phyloP scores from a whole-genome alignment of 495 filamentous ascomycete genomes.

The Penicillium malachiteum region DNA sequence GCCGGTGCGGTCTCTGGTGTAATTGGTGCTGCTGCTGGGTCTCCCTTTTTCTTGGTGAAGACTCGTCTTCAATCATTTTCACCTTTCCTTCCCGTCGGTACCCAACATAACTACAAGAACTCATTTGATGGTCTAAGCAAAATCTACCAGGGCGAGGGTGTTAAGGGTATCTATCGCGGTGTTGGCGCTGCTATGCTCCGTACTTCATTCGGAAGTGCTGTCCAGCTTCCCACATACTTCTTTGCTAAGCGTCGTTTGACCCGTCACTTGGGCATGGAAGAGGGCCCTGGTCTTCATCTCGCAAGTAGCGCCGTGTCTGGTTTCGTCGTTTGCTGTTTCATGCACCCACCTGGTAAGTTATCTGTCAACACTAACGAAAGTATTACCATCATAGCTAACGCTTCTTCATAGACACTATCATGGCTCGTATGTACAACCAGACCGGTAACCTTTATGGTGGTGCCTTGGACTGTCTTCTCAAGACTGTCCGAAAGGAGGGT shows the following conservation, averaged over 20 bases:
- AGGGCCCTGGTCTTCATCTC: conserved; percentile 86
- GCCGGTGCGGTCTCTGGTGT: conserved; percentile 85
- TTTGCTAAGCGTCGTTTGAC: conserved; percentile 88
- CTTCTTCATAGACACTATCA: conserved; percentile 78
- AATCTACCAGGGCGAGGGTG: conserved; percentile 75
- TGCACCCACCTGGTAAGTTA: conserved; percentile 87
- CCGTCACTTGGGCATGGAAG: conserved; percentile 80
- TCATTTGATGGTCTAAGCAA: conserved; percentile 76
- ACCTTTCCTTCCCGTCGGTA: conserved; percentile 91
- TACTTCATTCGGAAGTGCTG: conserved; percentile 91
- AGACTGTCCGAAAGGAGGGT: conserved; percentile 90
- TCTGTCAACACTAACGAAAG: neutral
- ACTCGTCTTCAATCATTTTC: conserved; percentile 93
- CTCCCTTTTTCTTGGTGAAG: conserved; percentile 98
- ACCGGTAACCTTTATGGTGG: conserved; percentile 92
- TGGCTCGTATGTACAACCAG: conserved; percentile 99
- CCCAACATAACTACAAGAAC: conserved; percentile 89
- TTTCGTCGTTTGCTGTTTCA: conserved; percentile 94
- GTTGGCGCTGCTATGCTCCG: conserved; percentile 94
- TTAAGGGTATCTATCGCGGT: conserved; percentile 81
- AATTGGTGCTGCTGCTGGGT: conserved; percentile 84
- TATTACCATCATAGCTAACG: conserved; percentile 13
- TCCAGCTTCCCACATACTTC: conserved; percentile 97
- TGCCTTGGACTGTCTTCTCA: conserved; percentile 86
- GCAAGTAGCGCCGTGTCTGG: conserved; percentile 86